Base-by-base conservation (phyloP, 257 asterid species). In the Handroanthus guayacan region DNA sequence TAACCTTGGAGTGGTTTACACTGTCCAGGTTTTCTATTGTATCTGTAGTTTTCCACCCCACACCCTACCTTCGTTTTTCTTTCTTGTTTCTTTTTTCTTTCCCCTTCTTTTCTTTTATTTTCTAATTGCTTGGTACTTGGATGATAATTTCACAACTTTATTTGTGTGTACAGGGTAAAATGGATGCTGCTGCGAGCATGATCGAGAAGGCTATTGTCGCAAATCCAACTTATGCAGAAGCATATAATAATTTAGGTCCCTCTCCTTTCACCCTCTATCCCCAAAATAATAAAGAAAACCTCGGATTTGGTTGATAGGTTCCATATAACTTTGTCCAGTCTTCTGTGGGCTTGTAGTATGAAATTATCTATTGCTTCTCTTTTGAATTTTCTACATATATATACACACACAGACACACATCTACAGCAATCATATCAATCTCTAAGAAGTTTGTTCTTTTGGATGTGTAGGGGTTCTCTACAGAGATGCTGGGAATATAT, bases 221-320 rank as follows among this genome's bases (percentile, higher is more conserved):
- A 50, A 95, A 95, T 80, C 99, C 99, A n/a, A 89, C 97, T 67
- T 95, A 95, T 83, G 99, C 99, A n/a, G 99, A 95, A 83, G 99
- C 99, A 64, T 95, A 95, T 74, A 95, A 95, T 77, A 95, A 95
- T 82, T 82, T 95, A 90, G 99, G 99, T 95, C 72, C 72, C 57
- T 80, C 31, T 78, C 66, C 61, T 3, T 31, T 47, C 8, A 14
- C 62, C 69, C 71, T 54, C 12, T 45, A 61, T 20, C 55, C 18
- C 81, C 58, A 67, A 62, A 38, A 37, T 51, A 65, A 61, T 13
- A 39, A 25, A 38, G n/a, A 75, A 52, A 63, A 48, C 36, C 71
- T 64, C 58, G 56, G 36, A 56, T 55, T 74, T 63, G 68, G 17
- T 39, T 12, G 25, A 18, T 51, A 9, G 0, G 31, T 25, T 25